Base-by-base conservation (phyloP, 2,329 filamentous ascomycete genomes). In the Paraconiothyrium brasiliense region DNA sequence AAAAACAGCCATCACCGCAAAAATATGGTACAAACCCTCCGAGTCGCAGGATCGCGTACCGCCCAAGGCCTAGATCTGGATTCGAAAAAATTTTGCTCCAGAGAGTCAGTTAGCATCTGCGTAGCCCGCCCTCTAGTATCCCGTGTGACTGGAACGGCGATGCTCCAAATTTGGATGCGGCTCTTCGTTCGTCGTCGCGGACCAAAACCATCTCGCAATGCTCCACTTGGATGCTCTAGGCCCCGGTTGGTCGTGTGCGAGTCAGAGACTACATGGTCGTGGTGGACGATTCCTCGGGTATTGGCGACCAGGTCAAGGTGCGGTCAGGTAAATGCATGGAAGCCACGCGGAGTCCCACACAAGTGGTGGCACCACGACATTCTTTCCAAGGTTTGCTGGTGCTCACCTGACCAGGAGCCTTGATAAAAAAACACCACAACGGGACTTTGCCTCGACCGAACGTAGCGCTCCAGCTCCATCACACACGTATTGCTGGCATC, bases 221-320 rank as follows among this genome's bases (percentile, higher is more conserved):
- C 52, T 44, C 52, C 52, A 55, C 52, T 57, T 57, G 48, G n/a
- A 57, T 43, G 54, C 56, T 57, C 59, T 57, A 48, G 59, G 57
- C n/a, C 35, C 49, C 39, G 14, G 10, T n/a, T n/a, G 2, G 9
- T 37, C 30, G 20, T 35, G 9, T 22, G 24, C 35, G 24, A 34
- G 14, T 55, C 39, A 35, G 27, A 35, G 22, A 55, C 9, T 14
- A 14, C 24, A 41, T 32, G 13, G 11, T 22, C 24, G 37, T 27
- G 13, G 6, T 32, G 35, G 52, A 54, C 50, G 24, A 43, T 54
- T 43, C n/a, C 1, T 24, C 37, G 32, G 50, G 37, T n/a, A 34
- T 46, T 35, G 14, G 22, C 9, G 9, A 43, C 35, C 24, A 43
- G 51, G 51, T 56, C 27, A 7, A 39, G 43, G 43, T 44, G 39